phyloP scores from a whole-genome alignment of 148 eudicot species.

The Chenopodium quinoa region DNA sequence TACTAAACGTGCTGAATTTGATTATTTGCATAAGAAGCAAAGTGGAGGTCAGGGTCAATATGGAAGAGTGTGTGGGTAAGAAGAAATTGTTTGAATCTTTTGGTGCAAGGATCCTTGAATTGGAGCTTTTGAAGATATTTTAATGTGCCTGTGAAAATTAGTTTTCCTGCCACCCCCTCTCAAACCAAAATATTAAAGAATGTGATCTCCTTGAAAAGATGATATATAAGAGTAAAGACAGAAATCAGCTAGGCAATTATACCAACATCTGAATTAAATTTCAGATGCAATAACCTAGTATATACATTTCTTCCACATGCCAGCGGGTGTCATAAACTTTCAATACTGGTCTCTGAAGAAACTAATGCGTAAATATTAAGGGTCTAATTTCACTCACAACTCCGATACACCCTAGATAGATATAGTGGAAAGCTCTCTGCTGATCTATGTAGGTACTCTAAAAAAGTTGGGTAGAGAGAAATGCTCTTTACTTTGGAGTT shows the following conservation, averaged over 20 bases:
- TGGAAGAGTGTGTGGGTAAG: conserved; percentile 94
- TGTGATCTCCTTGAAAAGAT: neutral
- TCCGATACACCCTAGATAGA: neutral
- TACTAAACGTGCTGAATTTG: conserved; percentile 92
- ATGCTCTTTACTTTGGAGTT: neutral
- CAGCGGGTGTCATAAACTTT: neutral
- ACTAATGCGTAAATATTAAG: neutral
- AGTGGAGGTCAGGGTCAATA: conserved; percentile 97
- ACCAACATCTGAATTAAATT: neutral
- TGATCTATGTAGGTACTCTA: neutral
- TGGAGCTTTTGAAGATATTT: neutral
- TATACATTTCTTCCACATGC: too few species aligned
- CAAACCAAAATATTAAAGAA: neutral
- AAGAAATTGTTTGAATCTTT: conserved; percentile 1
- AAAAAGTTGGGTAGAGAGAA: neutral
- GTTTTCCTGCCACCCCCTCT: neutral
- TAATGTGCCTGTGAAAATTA: neutral
- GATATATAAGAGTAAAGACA: neutral
- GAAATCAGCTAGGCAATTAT: too few species aligned
- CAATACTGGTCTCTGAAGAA: too few species aligned
- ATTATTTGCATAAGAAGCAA: conserved; percentile 96
- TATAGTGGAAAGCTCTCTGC: neutral
- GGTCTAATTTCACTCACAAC: neutral
- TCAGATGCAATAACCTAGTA: too few species aligned
- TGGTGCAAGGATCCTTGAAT: neutral